Base-by-base conservation (phyloP, 805 yeast species). In the Candida argentea region DNA sequence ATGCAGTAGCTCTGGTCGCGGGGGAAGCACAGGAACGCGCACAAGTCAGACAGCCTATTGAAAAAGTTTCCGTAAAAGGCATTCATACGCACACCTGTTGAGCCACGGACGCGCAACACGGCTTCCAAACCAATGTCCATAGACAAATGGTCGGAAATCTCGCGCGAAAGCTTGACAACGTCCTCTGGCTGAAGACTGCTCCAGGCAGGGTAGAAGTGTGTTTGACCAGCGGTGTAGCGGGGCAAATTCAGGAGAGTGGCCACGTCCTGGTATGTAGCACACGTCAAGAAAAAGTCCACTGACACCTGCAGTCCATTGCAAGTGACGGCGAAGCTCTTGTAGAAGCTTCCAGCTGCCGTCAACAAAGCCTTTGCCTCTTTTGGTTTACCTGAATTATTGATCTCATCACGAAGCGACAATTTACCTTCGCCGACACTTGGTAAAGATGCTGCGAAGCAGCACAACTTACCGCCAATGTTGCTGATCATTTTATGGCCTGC, bases 201-300 rank as follows among this genome's bases (percentile, higher is more conserved):
- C 89, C 95, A 91, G 6, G 94, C 93, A n/a, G 97, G 95, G 50
- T 91, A 89, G 61, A 76, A 86, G 53, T 82, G 94, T 3, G 95
- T 85, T 64, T 87, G 94, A 46, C 99, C 99, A 31, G 94, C 91
- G 21, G 98, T 89, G 61, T 63, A 91, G 44, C 94, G 76, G 28
- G 96, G 89, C 48, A 91, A 70, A 55, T 83, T 83, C 22, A 94
- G 68, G 38, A 89, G 65, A 4, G 96, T 77, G 1, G 98, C 96
- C 37, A 91, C 89, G 55, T 91, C 98, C 58, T 84, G 94, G 59
- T 89, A 91, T 40, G 70, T 67, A 8, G 81, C 63, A 20, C 89
- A 72, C 13, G 94, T 79, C 53, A 91, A 70, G 53, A 91, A 91
- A 73, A 87, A 73, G 52, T 91, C 98, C 25, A 91, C 80, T 1